Evolutionary conservation across 441 rosid genomes (phyloP).

Genomic region (Jatropha multifida): DNA sequence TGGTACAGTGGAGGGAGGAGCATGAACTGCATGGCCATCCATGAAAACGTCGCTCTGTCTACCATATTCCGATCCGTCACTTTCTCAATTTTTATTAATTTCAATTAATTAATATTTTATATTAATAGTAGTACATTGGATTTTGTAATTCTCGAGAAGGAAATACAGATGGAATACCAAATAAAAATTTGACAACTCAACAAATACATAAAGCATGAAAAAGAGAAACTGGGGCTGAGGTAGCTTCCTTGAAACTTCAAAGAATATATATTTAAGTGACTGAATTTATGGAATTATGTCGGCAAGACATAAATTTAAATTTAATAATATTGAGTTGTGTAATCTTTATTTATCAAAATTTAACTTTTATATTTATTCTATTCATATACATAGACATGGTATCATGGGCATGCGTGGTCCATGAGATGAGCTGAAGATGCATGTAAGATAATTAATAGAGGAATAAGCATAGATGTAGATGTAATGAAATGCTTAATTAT

Average conservation of each 20-base stretch:
- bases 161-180: conserved; percentile 10
- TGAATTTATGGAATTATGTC: no score
- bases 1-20: background rate
- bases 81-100: conserved; percentile 1
- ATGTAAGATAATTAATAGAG: no score
- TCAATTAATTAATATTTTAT: background rate
- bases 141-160: no score
- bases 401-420: no score
- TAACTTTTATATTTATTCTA: no score
- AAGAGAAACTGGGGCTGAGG: conserved; percentile 1
- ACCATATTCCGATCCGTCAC: conserved; percentile 25
- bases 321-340: no score
- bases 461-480: background rate
- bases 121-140: no score
- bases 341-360: no score
- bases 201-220: conserved; percentile 2
- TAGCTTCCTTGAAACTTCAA: conserved; percentile 32
- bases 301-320: no score
- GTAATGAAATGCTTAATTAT: background rate
- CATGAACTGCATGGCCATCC: conserved; percentile 11
- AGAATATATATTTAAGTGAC: no score
- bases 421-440: no score
- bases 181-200: background rate
- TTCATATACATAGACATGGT: no score
- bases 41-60: conserved; percentile 31